These are phyloP conservation scores for Botrytis squamosa DNA, from an alignment of 2,329 filamentous ascomycete genomes.

Conservation along the genomic window DNA sequence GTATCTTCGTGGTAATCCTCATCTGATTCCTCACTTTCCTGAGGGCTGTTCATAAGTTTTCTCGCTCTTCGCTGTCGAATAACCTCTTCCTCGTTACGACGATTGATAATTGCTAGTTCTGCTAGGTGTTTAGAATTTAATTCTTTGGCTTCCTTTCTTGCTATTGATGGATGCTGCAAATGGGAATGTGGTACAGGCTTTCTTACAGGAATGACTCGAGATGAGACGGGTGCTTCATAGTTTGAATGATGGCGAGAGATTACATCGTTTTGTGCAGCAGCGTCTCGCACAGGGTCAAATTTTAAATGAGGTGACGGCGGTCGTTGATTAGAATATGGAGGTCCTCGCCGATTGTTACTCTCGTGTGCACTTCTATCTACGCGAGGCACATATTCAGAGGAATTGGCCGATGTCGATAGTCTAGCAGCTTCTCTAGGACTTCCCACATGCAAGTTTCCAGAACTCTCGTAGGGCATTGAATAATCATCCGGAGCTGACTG, in stretches of 20 bases:
- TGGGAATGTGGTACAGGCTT: background rate
- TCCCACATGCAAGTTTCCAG: background rate
- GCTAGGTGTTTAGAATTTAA: background rate
- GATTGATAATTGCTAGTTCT: background rate
- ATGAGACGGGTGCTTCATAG: background rate
- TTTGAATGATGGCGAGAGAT: background rate
- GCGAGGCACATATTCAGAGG: background rate
- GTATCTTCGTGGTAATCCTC: background rate
- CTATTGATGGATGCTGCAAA: background rate
- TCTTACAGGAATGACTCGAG: no score
- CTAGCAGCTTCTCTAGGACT: background rate
- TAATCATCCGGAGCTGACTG: background rate
- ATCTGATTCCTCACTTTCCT: background rate
- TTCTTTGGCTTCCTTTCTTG: background rate
- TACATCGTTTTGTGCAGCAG: background rate
- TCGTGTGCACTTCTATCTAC: background rate
- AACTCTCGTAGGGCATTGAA: background rate
- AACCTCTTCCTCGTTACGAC: background rate
- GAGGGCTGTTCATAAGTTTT: background rate
- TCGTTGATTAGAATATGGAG: background rate
- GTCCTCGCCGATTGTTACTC: background rate
- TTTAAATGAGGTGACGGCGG: no score
- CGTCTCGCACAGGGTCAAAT: background rate
- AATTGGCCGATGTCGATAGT: background rate
- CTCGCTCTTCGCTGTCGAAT: background rate